Base-by-base conservation (phyloP, 768 basidiomycete genomes). In the Arthromyces matolae region DNA sequence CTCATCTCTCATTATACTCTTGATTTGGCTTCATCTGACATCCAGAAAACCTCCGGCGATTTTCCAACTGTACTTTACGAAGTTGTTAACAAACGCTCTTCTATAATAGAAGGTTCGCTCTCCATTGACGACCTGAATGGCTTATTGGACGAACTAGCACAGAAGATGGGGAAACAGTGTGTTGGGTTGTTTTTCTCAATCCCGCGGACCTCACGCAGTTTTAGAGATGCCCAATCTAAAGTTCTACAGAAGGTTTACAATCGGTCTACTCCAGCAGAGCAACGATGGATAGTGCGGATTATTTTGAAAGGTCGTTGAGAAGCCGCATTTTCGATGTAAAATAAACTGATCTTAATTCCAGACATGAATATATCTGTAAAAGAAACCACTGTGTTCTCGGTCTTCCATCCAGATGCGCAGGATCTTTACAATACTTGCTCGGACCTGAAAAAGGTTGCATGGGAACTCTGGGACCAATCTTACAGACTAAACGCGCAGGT, bases 351-450 rank as follows among this genome's bases (percentile, higher is more conserved):
- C 40, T 35, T 16, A 8, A 35, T 22, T 37, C 9, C 37, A 96
- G 95, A 98, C 58, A 84, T 98, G 76, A 77, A 81, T 37, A 94
- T 97, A 49, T 89, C 86, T 1, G 87, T 96, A 41, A 90, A 95
- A 66, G 96, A 98, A 65, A 93, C 87, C 9, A 93, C 93, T 0
- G 86, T 98, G 0, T 84, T 99, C 53, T 70, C 83, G 0, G 85
- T 92, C 6, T 92, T 97, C 59, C 96, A 99, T 66, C 89, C 91
- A 0, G 93, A 98, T 57, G 94, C 95, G 0, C 85, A 90, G 52
- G 89, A 92, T 61, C 68, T 96, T 7, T 99, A 90, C 71, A 97
- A 97, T 62, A 93, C 93, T 1, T 97, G 93, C 62, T 97, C 94
- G 0, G 94, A 98, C 65, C 72, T 98, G 37, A 94, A 94, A 71